Conservation (phyloP, 768 basidiomycete species). For the Lepiota venenata region DNA sequence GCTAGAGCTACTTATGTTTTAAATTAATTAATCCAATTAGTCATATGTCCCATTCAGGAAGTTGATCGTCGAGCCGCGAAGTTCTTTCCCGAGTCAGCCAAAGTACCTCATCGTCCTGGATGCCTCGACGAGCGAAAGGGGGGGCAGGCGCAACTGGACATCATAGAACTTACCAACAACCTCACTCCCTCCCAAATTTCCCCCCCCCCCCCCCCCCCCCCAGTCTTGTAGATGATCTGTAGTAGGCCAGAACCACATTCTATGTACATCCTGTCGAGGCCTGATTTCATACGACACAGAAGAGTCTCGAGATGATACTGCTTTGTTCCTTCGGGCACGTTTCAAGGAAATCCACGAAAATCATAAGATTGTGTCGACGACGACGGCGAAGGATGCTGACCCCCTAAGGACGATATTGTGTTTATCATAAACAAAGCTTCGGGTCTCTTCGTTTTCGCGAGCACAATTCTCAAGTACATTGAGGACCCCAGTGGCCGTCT, state of each 20-base stretch:
- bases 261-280: not conserved
- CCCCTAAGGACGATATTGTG: not conserved
- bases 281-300: not conserved
- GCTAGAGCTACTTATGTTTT: too few species aligned
- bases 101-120: conserved; percentile 1
- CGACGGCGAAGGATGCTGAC: not conserved
- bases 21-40: too few species aligned
- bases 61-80: conserved; percentile 1
- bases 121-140: conserved; percentile 13
- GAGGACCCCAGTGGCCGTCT: conserved; percentile 7
- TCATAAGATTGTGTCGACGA: not conserved
- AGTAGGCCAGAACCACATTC: conserved; percentile 13
- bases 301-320: not conserved
- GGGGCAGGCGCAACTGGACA: conserved; percentile 3
- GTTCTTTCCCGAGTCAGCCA: not conserved
- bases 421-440: conserved; percentile 6
- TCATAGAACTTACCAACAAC: conserved; percentile 4
- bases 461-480: conserved; percentile 11
- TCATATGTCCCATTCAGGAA: not conserved
- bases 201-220: too few species aligned
- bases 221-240: conserved; percentile 6
- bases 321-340: not conserved
- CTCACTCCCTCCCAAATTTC: not conserved
- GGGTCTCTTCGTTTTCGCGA: conserved; percentile 14
- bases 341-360: not conserved